phyloP scores from a whole-genome alignment of 345 rosid genomes.

The Pugionium dolabratum region DNA sequence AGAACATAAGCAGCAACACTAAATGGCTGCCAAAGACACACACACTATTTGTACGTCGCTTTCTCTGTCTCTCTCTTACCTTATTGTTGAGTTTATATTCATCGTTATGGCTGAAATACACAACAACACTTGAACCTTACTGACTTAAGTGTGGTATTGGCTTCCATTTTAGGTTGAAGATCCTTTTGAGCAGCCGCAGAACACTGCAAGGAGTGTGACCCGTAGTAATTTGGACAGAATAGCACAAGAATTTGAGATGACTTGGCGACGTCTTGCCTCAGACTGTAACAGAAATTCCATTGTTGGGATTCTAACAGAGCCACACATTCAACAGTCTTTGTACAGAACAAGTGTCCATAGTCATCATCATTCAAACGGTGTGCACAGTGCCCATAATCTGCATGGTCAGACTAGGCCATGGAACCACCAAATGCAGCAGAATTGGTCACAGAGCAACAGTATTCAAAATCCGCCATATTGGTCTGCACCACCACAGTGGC shows the following conservation, averaged over 20 bases:
- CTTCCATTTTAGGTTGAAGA: slow-evolving; percentile 64
- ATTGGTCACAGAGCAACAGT: slow-evolving; percentile 29
- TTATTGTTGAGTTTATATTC: neutral
- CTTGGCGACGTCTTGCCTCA: slow-evolving; percentile 43
- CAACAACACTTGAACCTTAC: no score
- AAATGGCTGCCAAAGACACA: slow-evolving; percentile 82
- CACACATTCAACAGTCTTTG: slow-evolving; percentile 34
- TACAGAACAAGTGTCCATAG: slow-evolving; percentile 35
- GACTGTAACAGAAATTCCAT: slow-evolving; percentile 41
- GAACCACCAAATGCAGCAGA: slow-evolving; percentile 37
- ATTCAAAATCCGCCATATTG: slow-evolving; percentile 24
- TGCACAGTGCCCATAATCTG: slow-evolving; percentile 17
- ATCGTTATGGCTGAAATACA: no score
- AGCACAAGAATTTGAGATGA: slow-evolving; percentile 51
- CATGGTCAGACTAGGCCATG: slow-evolving; percentile 33
- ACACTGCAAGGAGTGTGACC: slow-evolving; percentile 67
- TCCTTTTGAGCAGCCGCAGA: slow-evolving; percentile 89
- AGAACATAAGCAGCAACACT: slow-evolving; percentile 54
- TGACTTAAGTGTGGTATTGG: slow-evolving; percentile 7
- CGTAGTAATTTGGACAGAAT: slow-evolving; percentile 53
- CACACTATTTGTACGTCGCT: slow-evolving; percentile 62
- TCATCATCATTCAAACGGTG: slow-evolving; percentile 15
- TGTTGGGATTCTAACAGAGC: slow-evolving; percentile 45
- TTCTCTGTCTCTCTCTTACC: slow-evolving; percentile 1
- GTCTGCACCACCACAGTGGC: slow-evolving; percentile 9